Percentiles rank a stretch among this genome's conserved stretches.
Evolutionary conservation across 257 asterid genomes (phyloP).

Genomic region (Scutellaria baicalensis): DNA sequence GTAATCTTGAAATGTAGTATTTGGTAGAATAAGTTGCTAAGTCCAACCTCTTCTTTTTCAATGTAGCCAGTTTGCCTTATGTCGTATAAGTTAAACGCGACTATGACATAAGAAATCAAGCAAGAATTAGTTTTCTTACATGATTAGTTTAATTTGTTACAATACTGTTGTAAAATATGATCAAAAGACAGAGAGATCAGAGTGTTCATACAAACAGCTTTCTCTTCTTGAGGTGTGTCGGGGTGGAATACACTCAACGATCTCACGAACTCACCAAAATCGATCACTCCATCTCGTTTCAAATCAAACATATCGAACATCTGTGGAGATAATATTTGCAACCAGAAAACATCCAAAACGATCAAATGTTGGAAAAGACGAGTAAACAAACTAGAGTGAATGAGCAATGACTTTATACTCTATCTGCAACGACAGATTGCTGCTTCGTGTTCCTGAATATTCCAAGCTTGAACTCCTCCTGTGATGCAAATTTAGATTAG

Average conservation of each 20-base stretch:
- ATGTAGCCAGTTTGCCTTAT: slow-evolving; percentile 38
- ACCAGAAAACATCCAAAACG: no score
- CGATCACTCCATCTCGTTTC: slow-evolving; percentile 26
- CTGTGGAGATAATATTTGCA: background rate
- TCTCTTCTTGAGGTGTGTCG: slow-evolving; percentile 42
- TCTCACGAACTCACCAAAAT: slow-evolving; percentile 33
- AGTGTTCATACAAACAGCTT: slow-evolving; percentile 26
- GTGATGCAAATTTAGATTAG: background rate
- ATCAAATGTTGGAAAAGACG: no score
- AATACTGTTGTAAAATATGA: no score
- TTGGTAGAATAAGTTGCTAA: background rate
- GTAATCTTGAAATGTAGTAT: background rate
- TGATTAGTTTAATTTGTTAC: no score
- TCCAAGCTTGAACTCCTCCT: slow-evolving; percentile 60
- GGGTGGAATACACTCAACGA: slow-evolving; percentile 40
- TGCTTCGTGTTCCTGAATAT: slow-evolving; percentile 32
- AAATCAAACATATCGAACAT: slow-evolving; percentile 27
- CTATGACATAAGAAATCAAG: slow-evolving; percentile 17
- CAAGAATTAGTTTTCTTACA: background rate
- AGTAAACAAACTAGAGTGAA: no score
- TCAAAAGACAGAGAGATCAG: background rate
- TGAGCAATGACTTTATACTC: slow-evolving; percentile 15
- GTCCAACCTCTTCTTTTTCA: slow-evolving; percentile 38
- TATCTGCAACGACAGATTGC: slow-evolving; percentile 38
- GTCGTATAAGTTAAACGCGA: slow-evolving; percentile 43